A percentile compares a stretch with the other conserved stretches of the same genome.
phyloP scores from a whole-genome alignment of 176 grass and related monocot species.

The Bromus sterilis region DNA sequence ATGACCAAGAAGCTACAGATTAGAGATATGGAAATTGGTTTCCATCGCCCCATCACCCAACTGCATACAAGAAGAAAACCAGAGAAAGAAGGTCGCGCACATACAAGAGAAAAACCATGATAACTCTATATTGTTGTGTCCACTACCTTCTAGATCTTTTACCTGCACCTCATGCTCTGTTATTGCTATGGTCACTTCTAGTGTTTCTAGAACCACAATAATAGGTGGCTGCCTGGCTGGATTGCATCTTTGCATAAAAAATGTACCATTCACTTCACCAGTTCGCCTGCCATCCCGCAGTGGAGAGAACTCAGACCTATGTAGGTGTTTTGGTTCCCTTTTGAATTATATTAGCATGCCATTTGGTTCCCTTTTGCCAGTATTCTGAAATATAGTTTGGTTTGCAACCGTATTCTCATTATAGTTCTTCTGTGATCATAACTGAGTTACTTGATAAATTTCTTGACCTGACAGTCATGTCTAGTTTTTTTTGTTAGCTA shows the following conservation, averaged over 20 bases:
- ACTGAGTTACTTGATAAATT: not conserved
- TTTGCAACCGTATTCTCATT: not conserved
- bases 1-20: not conserved
- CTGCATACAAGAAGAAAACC: not conserved
- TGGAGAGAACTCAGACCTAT: not conserved
- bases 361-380: conserved; percentile 13
- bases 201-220: no score
- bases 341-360: not conserved
- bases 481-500: not conserved
- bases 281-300: not conserved
- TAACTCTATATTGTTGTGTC: not conserved
- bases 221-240: not conserved
- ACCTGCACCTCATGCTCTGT: no score
- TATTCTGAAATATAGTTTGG: not conserved
- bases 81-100: not conserved
- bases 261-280: not conserved
- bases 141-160: not conserved
- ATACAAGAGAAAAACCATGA: not conserved
- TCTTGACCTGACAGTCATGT: not conserved
- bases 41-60: not conserved
- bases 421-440: not conserved
- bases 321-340: no score
- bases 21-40: not conserved
- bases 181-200: no score
- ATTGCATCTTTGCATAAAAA: not conserved